phyloP scores from a whole-genome alignment of 768 basidiomycete species.

The Holtermanniella nyarrowii region DNA sequence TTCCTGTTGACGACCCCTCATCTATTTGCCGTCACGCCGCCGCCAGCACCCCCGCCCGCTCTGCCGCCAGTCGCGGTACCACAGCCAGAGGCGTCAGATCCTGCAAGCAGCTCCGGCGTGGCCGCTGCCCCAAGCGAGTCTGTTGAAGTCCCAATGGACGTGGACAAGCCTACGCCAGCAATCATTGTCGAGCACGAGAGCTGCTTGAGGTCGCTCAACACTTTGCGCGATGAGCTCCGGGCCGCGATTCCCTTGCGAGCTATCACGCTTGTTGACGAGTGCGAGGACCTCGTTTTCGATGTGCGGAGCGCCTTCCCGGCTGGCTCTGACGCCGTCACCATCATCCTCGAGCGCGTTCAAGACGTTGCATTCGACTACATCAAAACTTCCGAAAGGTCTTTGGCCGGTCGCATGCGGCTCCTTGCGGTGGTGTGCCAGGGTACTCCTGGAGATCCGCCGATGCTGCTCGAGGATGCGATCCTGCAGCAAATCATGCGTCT shows the following conservation, averaged over 20 bases:
- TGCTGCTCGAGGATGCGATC: neutral
- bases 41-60: constrained; percentile 18
- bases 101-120: neutral
- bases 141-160: neutral
- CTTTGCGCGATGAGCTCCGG: constrained; percentile 56
- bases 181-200: constrained; percentile 18
- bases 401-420: constrained; percentile 73
- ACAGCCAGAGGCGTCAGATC: constrained; percentile 4
- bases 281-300: constrained; percentile 80
- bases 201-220: constrained; percentile 47
- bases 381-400: constrained; percentile 50
- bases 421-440: constrained; percentile 60
- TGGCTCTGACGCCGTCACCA: constrained; percentile 50
- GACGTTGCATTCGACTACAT: constrained; percentile 41
- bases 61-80: neutral
- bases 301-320: constrained; percentile 71
- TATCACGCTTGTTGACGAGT: constrained; percentile 70
- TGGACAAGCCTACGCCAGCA: neutral
- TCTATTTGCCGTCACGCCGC: constrained; percentile 16
- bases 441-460: neutral
- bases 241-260: constrained; percentile 58
- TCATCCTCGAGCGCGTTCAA: constrained; percentile 68
- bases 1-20: constrained; percentile 58
- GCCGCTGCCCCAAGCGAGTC: neutral
- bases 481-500: neutral